A percentile compares a stretch with the other conserved stretches of the same genome.
Conservation (phyloP, 352 stramenopile genomes). For the Globisporangium parvum region DNA sequence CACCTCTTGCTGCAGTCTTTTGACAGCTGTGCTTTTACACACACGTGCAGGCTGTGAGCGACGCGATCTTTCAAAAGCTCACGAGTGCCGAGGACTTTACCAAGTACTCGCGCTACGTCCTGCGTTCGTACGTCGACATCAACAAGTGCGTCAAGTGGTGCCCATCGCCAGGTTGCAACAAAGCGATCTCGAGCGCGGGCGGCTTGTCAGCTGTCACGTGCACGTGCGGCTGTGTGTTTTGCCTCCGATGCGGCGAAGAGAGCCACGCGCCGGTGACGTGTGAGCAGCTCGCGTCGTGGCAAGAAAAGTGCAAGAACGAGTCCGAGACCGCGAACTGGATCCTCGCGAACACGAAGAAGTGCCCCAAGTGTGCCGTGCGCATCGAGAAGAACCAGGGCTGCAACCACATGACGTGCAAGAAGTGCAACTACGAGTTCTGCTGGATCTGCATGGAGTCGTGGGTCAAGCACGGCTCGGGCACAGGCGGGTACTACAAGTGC, state of each 20-base stretch:
- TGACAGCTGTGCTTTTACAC: background rate
- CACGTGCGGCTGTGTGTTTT: slow-evolving; percentile 86
- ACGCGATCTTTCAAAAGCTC: slow-evolving; percentile 67
- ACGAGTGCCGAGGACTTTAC: slow-evolving; percentile 62
- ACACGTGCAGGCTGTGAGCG: slow-evolving; percentile 40
- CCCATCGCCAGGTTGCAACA: slow-evolving; percentile 93
- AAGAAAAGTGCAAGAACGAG: slow-evolving; percentile 97
- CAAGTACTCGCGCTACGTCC: slow-evolving; percentile 90
- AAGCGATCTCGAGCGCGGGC: slow-evolving; percentile 87
- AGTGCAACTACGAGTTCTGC: slow-evolving; percentile 96
- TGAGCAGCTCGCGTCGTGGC: slow-evolving; percentile 90
- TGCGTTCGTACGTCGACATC: slow-evolving; percentile 97
- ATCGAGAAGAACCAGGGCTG: slow-evolving; percentile 99
- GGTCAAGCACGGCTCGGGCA: slow-evolving; percentile 94
- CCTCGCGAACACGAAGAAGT: slow-evolving; percentile 99
- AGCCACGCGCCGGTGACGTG: slow-evolving; percentile 93
- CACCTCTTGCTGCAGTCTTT: background rate
- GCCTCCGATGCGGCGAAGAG: slow-evolving; percentile 94
- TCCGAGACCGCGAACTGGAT: slow-evolving; percentile 99
- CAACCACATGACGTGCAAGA: slow-evolving; percentile 99
- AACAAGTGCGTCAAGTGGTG: slow-evolving; percentile 97
- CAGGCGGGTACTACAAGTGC: slow-evolving; percentile 99
- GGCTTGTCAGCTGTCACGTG: slow-evolving; percentile 76
- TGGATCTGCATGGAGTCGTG: slow-evolving; percentile 98
- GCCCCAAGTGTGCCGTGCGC: slow-evolving; percentile 96